Percentiles rank a stretch among this genome's conserved stretches.
Evolutionary conservation across 495 filamentous ascomycete genomes (phyloP).

Genomic region (Penicillium salamii): DNA sequence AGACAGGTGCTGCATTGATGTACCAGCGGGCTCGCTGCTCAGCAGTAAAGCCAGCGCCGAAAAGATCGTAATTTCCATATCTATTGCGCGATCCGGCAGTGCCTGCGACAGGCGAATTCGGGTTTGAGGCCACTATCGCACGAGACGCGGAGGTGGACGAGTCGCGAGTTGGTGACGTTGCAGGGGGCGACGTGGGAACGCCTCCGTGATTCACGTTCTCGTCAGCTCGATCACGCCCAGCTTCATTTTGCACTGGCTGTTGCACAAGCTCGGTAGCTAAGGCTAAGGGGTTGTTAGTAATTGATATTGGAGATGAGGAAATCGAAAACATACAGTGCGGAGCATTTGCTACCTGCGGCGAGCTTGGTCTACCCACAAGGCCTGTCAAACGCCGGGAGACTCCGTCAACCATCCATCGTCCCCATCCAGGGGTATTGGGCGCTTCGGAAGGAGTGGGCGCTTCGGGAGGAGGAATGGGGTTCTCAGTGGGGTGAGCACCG

Average conservation of each 20-base stretch:
- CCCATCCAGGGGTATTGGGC: conserved; percentile 1
- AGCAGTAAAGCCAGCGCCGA: not conserved
- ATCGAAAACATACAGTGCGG: not conserved
- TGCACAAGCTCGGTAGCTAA: conserved; percentile 1
- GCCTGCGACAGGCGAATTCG: not conserved
- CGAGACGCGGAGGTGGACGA: not conserved
- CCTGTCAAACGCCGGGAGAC: conserved; percentile 19
- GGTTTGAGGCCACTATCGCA: not conserved
- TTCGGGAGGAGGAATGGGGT: too few relatives aligned
- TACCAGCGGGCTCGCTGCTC: not conserved
- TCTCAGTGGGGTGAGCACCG: conserved; percentile 3
- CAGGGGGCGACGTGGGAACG: not conserved
- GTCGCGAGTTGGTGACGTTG: not conserved
- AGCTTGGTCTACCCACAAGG: conserved; percentile 12
- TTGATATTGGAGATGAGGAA: not conserved
- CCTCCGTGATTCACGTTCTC: not conserved
- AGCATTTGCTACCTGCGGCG: not conserved
- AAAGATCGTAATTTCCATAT: not conserved
- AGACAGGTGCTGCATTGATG: not conserved
- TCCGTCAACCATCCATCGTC: conserved; percentile 17
- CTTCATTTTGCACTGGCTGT: not conserved
- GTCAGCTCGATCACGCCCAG: not conserved
- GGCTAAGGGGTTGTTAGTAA: not conserved
- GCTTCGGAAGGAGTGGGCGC: not conserved
- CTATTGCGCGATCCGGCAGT: not conserved